Evolutionary conservation across 805 yeast species (phyloP).

Genomic region (Sporopachydermia lactativora): DNA sequence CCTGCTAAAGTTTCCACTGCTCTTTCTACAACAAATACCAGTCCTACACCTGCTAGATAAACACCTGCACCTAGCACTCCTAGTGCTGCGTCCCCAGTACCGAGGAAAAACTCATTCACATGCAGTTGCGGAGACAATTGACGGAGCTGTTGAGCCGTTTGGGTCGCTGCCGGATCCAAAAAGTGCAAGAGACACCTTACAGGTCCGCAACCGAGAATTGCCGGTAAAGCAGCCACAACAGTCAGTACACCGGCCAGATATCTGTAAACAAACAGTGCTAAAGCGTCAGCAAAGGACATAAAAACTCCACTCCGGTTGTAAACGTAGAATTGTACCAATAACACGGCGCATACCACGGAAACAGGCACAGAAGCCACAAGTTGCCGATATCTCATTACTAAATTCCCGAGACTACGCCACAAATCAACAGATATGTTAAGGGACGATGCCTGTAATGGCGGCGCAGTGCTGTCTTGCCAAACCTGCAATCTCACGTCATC

Average conservation of each 20-base stretch:
- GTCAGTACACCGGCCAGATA: slow-evolving; percentile 23
- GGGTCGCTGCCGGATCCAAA: slow-evolving; percentile 34
- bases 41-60: slow-evolving; percentile 2
- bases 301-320: slow-evolving; percentile 26
- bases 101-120: slow-evolving; percentile 50
- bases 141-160: slow-evolving; percentile 12
- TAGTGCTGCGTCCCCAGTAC: slow-evolving; percentile 41
- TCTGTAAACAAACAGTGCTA: slow-evolving; percentile 23
- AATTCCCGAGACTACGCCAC: slow-evolving; percentile 44
- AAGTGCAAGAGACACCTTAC: slow-evolving; percentile 16
- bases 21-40: background rate
- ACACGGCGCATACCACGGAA: slow-evolving; percentile 35
- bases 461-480: background rate
- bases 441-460: background rate
- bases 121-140: slow-evolving; percentile 5
- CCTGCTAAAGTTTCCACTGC: background rate
- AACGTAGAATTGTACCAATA: slow-evolving; percentile 38
- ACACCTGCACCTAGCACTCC: slow-evolving; percentile 50
- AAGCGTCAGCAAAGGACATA: slow-evolving; percentile 31
- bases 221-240: slow-evolving; percentile 17
- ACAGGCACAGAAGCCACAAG: slow-evolving; percentile 60
- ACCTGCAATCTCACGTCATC: background rate
- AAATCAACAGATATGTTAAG: slow-evolving; percentile 32
- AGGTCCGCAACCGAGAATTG: slow-evolving; percentile 20
- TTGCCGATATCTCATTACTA: slow-evolving; percentile 67